Evolutionary conservation across 2,329 filamentous ascomycete species (phyloP).

Genomic region (Gremmenia infestans): DNA sequence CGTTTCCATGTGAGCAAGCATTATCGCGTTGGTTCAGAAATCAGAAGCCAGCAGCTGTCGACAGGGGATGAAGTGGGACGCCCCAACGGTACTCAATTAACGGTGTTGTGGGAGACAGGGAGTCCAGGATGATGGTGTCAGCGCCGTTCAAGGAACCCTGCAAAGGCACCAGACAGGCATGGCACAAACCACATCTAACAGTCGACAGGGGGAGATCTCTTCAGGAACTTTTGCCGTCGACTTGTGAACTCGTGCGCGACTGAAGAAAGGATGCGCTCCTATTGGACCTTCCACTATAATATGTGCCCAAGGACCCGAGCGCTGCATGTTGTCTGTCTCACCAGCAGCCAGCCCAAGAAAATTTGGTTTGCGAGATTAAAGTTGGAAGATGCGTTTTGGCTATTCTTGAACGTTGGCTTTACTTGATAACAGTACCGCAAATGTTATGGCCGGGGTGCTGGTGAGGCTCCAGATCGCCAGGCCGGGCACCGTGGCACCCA

Average conservation of each 20-base stretch:
- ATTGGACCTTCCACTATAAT: slow-evolving; percentile 7
- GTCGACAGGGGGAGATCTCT: neutral
- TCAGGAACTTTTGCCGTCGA: slow-evolving; percentile 16
- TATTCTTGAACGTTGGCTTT: neutral
- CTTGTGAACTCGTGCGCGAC: slow-evolving; percentile 1
- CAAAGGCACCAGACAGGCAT: slow-evolving; percentile 8
- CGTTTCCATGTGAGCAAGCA: slow-evolving; percentile 18
- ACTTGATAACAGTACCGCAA: neutral
- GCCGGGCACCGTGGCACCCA: slow-evolving; percentile 19
- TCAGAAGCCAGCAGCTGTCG: slow-evolving; percentile 16
- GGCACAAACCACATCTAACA: slow-evolving; percentile 14
- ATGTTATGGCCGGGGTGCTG: slow-evolving; percentile 4
- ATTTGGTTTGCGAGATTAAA: slow-evolving; percentile 1
- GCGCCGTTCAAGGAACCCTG: slow-evolving; percentile 7
- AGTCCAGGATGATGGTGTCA: slow-evolving; percentile 12
- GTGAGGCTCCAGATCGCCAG: slow-evolving; percentile 19
- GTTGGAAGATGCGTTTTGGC: neutral
- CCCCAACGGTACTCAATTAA: slow-evolving; percentile 1
- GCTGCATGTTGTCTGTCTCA: slow-evolving; percentile 4
- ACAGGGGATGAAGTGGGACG: slow-evolving; percentile 15
- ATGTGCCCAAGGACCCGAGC: slow-evolving; percentile 7
- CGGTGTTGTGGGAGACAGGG: slow-evolving; percentile 8
- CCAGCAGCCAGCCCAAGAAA: slow-evolving; percentile 1
- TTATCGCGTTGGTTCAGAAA: slow-evolving; percentile 6
- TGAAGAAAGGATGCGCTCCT: neutral